Base-by-base conservation (phyloP, 2,329 filamentous ascomycete genomes). In the Dryadomyces sulphureus region DNA sequence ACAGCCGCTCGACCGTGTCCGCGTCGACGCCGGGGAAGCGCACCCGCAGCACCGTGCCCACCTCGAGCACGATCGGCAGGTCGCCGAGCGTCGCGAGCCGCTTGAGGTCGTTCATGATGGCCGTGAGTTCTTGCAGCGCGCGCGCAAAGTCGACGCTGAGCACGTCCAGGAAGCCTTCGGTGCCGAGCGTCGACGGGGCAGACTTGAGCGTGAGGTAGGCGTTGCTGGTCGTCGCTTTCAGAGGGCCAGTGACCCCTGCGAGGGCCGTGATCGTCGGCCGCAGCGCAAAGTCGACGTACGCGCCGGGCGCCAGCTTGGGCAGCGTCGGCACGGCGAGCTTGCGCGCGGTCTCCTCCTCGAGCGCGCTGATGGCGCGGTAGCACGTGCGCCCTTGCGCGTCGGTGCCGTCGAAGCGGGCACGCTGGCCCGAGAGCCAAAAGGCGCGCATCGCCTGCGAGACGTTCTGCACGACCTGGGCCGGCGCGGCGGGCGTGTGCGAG, bases 401-500 rank as follows among this genome's bases (percentile, higher is more conserved):
- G 38, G 82, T 61, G 12, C 90, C 90, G 59, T 94, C 84, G 55
- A 89, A 95, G 48, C 84, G 83, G 9, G 84, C 81, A 61, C 89
- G 92, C 57, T 94, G 79, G 0, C 92, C 92, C 0, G 84, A 88
- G n/a, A 94, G 72, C 65, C 86, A 82, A 64, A 98, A 95, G 12
- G 88, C 89, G 45, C 92, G 79, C 57, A 96, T 81, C 5, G 88
- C 92, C 55, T 88, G 81, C 12, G 87, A 94, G n/a, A 95, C 90
- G 63, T 94, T 94, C 62, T 92, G 84, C 44, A 96, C 77, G 41
- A 96, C 87, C 61, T 96, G 86, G 1, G 89, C 87, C 35, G 87
- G 88, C 7, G 81, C 77, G 9, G 85, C 82, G 1, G 90, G 87
- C 1, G 79, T 77, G 64, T 95, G 89, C 1, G 87, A 93, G 65